A percentile compares a stretch with the other conserved stretches of the same genome.
Conservation (phyloP, 306 rosid genomes). For the Inga oerstediana region DNA sequence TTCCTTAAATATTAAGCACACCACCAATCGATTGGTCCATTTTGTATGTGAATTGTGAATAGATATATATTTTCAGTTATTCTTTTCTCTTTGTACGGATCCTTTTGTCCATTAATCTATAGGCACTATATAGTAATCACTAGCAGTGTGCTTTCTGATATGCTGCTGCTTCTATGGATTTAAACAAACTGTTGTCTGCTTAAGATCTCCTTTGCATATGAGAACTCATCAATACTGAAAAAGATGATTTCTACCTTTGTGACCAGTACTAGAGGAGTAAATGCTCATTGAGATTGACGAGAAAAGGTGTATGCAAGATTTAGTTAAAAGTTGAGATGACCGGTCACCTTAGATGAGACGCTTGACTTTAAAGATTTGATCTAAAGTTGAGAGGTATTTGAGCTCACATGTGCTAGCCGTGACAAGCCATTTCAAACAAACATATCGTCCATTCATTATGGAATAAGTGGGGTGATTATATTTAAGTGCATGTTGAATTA, state of each 20-base stretch:
- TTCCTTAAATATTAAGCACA: conserved; percentile 1
- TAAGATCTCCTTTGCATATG: not conserved
- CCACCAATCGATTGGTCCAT: conserved; percentile 24
- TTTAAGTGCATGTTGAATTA: no score
- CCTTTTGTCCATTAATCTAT: conserved; percentile 4
- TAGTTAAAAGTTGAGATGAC: not conserved
- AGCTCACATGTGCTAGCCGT: not conserved
- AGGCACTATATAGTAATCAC: not conserved
- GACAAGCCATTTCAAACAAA: not conserved
- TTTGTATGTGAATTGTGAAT: conserved; percentile 40
- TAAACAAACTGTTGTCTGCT: not conserved
- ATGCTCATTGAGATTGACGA: not conserved
- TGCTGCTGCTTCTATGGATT: not conserved
- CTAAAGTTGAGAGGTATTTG: conserved; percentile 1
- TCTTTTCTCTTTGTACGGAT: not conserved
- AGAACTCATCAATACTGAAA: not conserved
- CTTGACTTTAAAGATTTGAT: not conserved
- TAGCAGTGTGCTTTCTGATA: not conserved
- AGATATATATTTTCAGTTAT: not conserved
- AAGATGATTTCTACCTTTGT: not conserved
- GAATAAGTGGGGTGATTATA: not conserved
- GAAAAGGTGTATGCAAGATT: not conserved
- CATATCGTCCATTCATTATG: not conserved
- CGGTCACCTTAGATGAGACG: not conserved
- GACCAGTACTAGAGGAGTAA: not conserved